Base-by-base conservation (phyloP, 257 asterid species). In the Nicotiana tabacum region DNA sequence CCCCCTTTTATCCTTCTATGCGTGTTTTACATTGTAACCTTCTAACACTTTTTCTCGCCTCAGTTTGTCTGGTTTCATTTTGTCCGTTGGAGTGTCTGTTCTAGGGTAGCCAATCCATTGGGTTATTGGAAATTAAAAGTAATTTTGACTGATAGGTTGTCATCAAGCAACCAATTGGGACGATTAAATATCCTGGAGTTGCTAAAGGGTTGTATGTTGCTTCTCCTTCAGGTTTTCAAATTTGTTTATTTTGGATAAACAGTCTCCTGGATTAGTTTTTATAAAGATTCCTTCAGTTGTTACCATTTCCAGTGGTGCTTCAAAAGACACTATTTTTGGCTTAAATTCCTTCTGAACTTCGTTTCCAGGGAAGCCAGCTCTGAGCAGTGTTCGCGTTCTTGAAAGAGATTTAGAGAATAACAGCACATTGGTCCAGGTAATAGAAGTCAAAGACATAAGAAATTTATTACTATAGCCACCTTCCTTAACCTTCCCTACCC, bases 151-250 rank as follows among this genome's bases (percentile, higher is more conserved):
- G 68, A 66, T 88, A 95, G 99, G 91, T 93, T 79, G 76, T 85
- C 81, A 85, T 96, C 81, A 92, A 90, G 86, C 98, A 96, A 81
- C 98, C 99, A 81, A 96, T 96, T 90, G 99, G 99, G 83, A 86
- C 88, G 83, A 92, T 92, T 46, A 91, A 87, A 86, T 96, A 96
- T 90, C 92, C 99, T 80, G 99, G 99, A 68, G 98, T 96, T 68
- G 95, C 99, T 62, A 91, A 90, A 83, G 99, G 99, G 82, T 85
- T 96, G 87, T 92, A 96, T 91, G 98, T 94, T 83, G 99, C 99
- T 87, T 91, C 95, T 83, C 85, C 92, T 81, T 93, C 97, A 90
- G 99, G 98, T 96, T 88, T 84, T 35, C 56, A 60, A 82, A 27
- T 43, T 77, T 80, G 10, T n/a, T 57, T 81, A n/a, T 56, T 30